A percentile compares a stretch with the other conserved stretches of the same genome.
These are phyloP conservation scores for Apiospora malaysiana DNA, from an alignment of 2,329 filamentous ascomycete species.

Conservation along the genomic window DNA sequence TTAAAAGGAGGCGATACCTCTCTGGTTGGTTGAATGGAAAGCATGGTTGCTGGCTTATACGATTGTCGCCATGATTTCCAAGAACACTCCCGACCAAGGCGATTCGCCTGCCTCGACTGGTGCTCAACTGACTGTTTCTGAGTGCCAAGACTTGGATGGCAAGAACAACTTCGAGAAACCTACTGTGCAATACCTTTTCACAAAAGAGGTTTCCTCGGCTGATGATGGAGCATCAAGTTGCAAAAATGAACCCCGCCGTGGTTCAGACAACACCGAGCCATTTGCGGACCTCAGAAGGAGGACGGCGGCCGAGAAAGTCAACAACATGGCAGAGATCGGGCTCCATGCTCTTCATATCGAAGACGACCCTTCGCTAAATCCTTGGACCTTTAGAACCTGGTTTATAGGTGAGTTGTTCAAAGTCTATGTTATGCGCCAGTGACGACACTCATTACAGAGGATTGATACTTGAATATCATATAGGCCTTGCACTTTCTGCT, in stretches of 20 bases:
- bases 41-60: not conserved
- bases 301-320: conserved; percentile 17
- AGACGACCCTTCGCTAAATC: conserved; percentile 42
- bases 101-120: not conserved
- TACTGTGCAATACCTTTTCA: not conserved
- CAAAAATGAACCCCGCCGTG: not conserved
- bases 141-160: not conserved
- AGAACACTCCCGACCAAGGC: not conserved
- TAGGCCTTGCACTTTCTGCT: conserved; percentile 41
- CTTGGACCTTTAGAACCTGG: conserved; percentile 46
- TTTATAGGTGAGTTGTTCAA: conserved; percentile 39
- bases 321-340: conserved; percentile 28
- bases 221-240: not conserved
- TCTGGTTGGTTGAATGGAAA: not conserved
- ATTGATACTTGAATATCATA: not conserved
- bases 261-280: not conserved
- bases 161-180: not conserved
- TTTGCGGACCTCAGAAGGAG: not conserved
- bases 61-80: conserved; percentile 6
- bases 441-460: not conserved
- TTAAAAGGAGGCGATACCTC: not conserved
- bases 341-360: conserved; percentile 39
- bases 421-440: not conserved
- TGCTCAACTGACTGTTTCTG: not conserved
- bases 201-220: not conserved